Evolutionary conservation across 345 rosid genomes (phyloP), one percentile per base, ranked within the genome.

Genomic region (Salix exigua): DNA sequence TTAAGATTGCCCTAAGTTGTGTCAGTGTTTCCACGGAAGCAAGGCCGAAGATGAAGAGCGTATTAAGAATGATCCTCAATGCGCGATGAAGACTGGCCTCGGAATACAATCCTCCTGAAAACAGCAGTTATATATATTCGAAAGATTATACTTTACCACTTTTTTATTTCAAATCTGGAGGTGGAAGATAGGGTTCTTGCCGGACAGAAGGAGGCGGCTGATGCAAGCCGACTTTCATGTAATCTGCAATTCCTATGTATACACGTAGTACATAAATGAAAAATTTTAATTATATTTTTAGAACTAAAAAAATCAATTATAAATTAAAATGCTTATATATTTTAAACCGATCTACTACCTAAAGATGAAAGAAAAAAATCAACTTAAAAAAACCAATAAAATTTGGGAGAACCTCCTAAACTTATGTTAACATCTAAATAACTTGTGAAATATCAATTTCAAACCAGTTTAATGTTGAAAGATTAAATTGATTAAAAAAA

Each of bases 11-110:
- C 51, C 80, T 92, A 60, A 86, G 87, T 67, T 94, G 97, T 74
- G 94, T 92, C 37, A 83, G 85, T 81, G 72, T 81, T 73, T 81
- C 91, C 23, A 90, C 92, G 1, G 91, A 87, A 38, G 86, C 88
- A 61, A 90, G 98, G 86, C 97, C 98, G 0, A 92, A 91, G 83
- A 91, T 92, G 94, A 92, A 88, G 82, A 88, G 88, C 46, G 97
- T 91, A 68, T 86, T 89, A 28, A 73, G 87, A 67, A 86, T 92
- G 98, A 88, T 94, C 78, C 81, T 87, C 70, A 85, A 83, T 74
- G 95, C 87, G 46, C 84, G 90, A 73, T 90, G 76, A 86, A 76
- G 38, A 28, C 17, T 37, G 21, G 50, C 75, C 19, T 35, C 16
- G 4, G 18, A 16, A 35, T 4, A 33, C 42, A 69, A 28, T 65